Evolutionary conservation across 371 early-diverging fungal genomes (phyloP), one percentile per base, ranked within the genome.

Genomic region (Mucor ambiguus): DNA sequence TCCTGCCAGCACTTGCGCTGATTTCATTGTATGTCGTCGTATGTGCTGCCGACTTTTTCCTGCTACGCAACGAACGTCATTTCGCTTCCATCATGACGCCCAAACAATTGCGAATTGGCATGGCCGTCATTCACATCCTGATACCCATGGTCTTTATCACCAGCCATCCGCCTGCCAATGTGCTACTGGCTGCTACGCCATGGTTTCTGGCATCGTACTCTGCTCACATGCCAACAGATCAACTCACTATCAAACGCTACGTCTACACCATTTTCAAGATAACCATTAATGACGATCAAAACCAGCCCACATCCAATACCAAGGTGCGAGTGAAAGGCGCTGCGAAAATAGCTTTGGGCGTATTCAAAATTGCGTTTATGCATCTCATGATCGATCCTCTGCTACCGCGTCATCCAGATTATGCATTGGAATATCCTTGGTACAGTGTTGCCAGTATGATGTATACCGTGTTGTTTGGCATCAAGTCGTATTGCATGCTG

Each of bases 401-500:
- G 3, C 48, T 71, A 37, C 78, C 72, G 38, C n/a, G 11, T 4
- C 54, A 46, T 37, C 16, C 64, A 58, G 35, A 38, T 5, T n/a
- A 35, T 68, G 66, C 70, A 30, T 30, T 80, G 41, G 59, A 64
- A 3, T 66, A 72, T 60, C 58, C 76, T 14, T 80, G 73, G 70
- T 61, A 52, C 28, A 69, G 64, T 41, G 16, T 48, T 0, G 32
- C 49, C 22, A 70, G 68, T 2, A 11, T 71, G 29, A 29, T 63
- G 9, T 59, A 72, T 46, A 78, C 76, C 0, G 30, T 72, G 0
- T 20, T 75, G 9, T 67, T 63, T 56, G 78, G 78, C 0, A 24
- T 74, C 3, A 73, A 76, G 22, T 72, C 69, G 0, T 80, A 77
- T 59, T 72, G 69, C 29, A 29, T 73, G 9, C 35, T 77, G 28